Percentiles rank a stretch among this genome's conserved stretches.
These are phyloP conservation scores for Earliella scabrosa DNA, from an alignment of 1,284 basidiomycete species.

Conservation along the genomic window DNA sequence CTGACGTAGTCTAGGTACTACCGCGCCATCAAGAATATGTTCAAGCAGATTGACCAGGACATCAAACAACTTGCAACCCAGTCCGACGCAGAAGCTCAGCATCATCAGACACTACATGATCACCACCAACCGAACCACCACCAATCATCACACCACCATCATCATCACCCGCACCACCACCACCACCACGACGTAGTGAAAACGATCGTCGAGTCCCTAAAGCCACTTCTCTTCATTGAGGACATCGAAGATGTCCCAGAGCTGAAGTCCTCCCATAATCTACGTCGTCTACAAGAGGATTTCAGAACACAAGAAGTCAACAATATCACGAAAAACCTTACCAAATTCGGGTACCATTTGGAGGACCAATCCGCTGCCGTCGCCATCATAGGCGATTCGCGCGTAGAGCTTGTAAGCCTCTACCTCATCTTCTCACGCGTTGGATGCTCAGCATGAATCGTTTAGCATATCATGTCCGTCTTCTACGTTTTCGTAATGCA, in stretches of 20 bases:
- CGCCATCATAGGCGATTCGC: constrained; percentile 2
- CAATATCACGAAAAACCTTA: constrained; percentile 2
- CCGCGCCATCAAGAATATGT: constrained; percentile 1
- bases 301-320: constrained; percentile 1
- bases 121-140: too few relatives aligned
- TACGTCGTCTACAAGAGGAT: constrained; percentile 16
- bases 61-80: too few relatives aligned
- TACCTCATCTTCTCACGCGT: too few relatives aligned
- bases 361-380: constrained; percentile 7
- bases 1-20: constrained; percentile 10
- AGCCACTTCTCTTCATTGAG: constrained; percentile 16
- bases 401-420: constrained; percentile 16
- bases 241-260: constrained; percentile 13
- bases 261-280: not conserved
- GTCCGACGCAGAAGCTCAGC: too few relatives aligned
- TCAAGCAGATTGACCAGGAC: not conserved
- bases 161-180: too few relatives aligned
- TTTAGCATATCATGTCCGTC: constrained; percentile 17
- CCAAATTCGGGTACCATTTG: constrained; percentile 8
- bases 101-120: too few relatives aligned
- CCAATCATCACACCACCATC: too few relatives aligned
- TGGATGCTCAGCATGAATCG: too few relatives aligned
- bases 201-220: constrained; percentile 6
- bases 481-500: not conserved
- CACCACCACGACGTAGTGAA: too few relatives aligned